Percentiles rank a stretch among this genome's conserved stretches.
These are phyloP conservation scores for Lippia alba DNA, from an alignment of 305 asterid genomes.

Conservation along the genomic window DNA sequence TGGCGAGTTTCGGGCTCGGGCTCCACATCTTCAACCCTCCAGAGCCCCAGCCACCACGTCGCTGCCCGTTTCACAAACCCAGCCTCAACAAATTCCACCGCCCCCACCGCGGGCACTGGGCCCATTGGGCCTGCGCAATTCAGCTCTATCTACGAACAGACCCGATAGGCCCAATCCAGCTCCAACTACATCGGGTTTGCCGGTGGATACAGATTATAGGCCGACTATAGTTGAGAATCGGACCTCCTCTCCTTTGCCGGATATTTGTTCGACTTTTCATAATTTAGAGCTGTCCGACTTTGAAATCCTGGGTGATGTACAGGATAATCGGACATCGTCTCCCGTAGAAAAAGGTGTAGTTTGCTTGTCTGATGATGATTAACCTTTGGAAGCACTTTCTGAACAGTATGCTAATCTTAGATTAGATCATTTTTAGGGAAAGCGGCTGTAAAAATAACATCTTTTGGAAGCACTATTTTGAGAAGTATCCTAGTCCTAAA, in stretches of 20 bases:
- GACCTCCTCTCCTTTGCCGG: constrained; percentile 39
- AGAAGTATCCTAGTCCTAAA: no score
- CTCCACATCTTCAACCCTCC: constrained; percentile 50
- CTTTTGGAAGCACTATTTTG: no score
- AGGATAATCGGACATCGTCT: constrained; percentile 34
- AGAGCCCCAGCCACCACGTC: constrained; percentile 33
- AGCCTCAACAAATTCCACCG: constrained; percentile 33
- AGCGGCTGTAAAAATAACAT: no score
- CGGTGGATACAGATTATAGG: constrained; percentile 42
- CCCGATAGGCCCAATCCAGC: constrained; percentile 30
- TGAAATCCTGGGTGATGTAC: constrained; percentile 35
- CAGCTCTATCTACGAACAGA: constrained; percentile 22
- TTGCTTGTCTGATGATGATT: constrained; percentile 55
- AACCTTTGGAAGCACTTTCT: constrained; percentile 5
- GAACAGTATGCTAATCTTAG: no score
- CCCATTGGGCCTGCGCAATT: no score
- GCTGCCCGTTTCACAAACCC: constrained; percentile 31
- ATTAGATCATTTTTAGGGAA: no score
- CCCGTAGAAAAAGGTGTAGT: constrained; percentile 38
- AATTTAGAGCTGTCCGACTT: constrained; percentile 37
- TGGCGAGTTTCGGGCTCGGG: constrained; percentile 41
- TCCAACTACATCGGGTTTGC: constrained; percentile 35
- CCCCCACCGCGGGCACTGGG: constrained; percentile 22
- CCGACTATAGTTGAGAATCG: constrained; percentile 34
- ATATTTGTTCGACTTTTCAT: constrained; percentile 30